These are phyloP conservation scores for Westerdykella ornata DNA, from an alignment of 2,329 filamentous ascomycete genomes.

Conservation along the genomic window DNA sequence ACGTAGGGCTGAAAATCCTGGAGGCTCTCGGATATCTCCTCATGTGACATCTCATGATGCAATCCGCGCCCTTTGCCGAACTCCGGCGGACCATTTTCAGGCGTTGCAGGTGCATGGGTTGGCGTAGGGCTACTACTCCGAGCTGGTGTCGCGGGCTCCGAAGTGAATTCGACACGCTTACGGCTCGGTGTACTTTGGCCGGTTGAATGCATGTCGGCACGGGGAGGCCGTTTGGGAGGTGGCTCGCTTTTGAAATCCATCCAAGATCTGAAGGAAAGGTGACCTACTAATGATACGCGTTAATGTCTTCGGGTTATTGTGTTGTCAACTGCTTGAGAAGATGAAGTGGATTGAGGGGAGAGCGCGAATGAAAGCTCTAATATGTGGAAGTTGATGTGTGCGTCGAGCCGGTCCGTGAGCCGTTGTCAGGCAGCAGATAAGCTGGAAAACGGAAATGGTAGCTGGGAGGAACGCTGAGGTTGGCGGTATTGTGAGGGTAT, in stretches of 20 bases:
- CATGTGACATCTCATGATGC: conserved; percentile 29
- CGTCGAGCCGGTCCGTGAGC: no score
- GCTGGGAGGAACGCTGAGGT: no score
- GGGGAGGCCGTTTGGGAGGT: not conserved
- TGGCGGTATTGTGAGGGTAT: not conserved
- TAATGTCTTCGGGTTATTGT: no score
- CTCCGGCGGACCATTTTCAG: conserved; percentile 10
- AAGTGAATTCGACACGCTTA: conserved; percentile 33
- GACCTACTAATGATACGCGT: no score
- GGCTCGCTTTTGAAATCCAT: not conserved
- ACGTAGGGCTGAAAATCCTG: conserved; percentile 7
- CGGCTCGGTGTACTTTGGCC: conserved; percentile 14
- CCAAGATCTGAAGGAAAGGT: not conserved
- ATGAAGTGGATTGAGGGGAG: no score
- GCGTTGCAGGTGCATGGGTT: conserved; percentile 14
- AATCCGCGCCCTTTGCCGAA: conserved; percentile 27
- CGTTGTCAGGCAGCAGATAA: no score
- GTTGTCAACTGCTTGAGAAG: no score
- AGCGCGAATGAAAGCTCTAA: no score
- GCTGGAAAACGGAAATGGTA: no score
- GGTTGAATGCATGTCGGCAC: not conserved
- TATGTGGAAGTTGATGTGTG: no score
- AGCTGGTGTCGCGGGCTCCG: conserved; percentile 13
- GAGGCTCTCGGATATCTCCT: conserved; percentile 21
- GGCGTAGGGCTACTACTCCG: conserved; percentile 11